These are phyloP conservation scores for Colletotrichum orchidophilum DNA, from an alignment of 2,329 filamentous ascomycete genomes.

Conservation along the genomic window DNA sequence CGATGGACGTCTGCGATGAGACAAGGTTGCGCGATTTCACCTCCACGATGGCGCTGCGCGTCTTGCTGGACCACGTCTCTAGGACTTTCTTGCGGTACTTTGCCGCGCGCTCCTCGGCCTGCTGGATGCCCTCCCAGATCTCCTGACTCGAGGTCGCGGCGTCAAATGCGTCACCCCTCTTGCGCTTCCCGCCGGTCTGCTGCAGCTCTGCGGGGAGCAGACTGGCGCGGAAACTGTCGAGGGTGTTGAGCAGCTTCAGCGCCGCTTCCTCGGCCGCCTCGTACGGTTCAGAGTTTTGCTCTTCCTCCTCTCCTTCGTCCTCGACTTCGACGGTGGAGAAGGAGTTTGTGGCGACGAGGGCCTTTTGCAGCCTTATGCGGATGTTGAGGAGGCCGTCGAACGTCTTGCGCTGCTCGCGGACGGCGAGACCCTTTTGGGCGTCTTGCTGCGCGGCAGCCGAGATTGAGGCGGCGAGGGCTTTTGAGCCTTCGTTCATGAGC, in stretches of 20 bases:
- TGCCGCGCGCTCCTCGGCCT: constrained; percentile 67
- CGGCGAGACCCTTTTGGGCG: constrained; percentile 83
- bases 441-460: constrained; percentile 77
- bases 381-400: constrained; percentile 92
- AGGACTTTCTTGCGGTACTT: constrained; percentile 76
- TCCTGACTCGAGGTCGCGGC: constrained; percentile 67
- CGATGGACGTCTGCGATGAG: constrained; percentile 66
- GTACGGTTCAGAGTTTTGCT: constrained; percentile 63
- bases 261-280: constrained; percentile 86
- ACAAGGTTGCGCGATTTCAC: constrained; percentile 67
- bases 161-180: constrained; percentile 56
- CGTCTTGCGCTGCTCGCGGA: constrained; percentile 84
- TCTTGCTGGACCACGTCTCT: constrained; percentile 89
- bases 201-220: constrained; percentile 57
- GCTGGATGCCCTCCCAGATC: constrained; percentile 78
- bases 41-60: constrained; percentile 65
- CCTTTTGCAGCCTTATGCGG: constrained; percentile 93
- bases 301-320: constrained; percentile 43
- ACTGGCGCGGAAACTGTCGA: constrained; percentile 74
- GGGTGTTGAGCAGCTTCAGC: constrained; percentile 83
- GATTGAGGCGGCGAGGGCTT: constrained; percentile 69
- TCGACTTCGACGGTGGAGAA: constrained; percentile 61
- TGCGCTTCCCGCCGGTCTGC: constrained; percentile 68
- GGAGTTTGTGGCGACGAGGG: constrained; percentile 83
- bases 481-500: constrained; percentile 75